Evolutionary conservation across 192 early-diverging fungal genomes (phyloP).

Genomic region (Pilaira anomala): DNA sequence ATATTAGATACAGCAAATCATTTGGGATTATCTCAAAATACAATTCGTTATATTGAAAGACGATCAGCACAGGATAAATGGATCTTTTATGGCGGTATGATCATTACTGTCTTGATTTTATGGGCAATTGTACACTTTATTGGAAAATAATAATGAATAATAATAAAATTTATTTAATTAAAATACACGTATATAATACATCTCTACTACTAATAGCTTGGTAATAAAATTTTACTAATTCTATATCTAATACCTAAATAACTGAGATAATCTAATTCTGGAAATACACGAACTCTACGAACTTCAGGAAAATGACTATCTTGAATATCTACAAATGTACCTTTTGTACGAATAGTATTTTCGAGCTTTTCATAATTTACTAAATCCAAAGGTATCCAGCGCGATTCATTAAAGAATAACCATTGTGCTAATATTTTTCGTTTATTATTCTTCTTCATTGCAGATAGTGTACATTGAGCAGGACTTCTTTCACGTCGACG

Average conservation of each 20-base stretch:
- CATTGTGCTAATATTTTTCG: slow-evolving; percentile 4
- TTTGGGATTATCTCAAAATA: slow-evolving; percentile 57
- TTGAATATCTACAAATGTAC: slow-evolving; percentile 16
- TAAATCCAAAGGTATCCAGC: slow-evolving; percentile 15
- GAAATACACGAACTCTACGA: slow-evolving; percentile 10
- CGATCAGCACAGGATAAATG: slow-evolving; percentile 55
- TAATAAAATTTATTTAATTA: no score
- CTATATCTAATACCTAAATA: slow-evolving; percentile 15
- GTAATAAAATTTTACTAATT: slow-evolving; percentile 13
- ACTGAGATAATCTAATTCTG: slow-evolving; percentile 15
- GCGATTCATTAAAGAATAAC: slow-evolving; percentile 11
- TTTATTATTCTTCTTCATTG: no score
- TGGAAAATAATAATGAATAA: slow-evolving; percentile 14
- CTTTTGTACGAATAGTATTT: slow-evolving; percentile 11
- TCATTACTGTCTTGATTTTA: slow-evolving; percentile 47
- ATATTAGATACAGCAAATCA: slow-evolving; percentile 55
- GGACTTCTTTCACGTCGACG: no score
- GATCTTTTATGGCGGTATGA: slow-evolving; percentile 55
- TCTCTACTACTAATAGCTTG: background rate
- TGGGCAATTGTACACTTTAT: slow-evolving; percentile 57
- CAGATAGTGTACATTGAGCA: no score
- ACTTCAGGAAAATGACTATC: slow-evolving; percentile 19
- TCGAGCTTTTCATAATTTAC: slow-evolving; percentile 11
- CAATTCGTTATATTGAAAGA: slow-evolving; percentile 57
- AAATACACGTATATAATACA: no score